These are phyloP conservation scores for Chrysanthemum lavandulifolium DNA, from an alignment of 129 eudicot species.

Conservation along the genomic window DNA sequence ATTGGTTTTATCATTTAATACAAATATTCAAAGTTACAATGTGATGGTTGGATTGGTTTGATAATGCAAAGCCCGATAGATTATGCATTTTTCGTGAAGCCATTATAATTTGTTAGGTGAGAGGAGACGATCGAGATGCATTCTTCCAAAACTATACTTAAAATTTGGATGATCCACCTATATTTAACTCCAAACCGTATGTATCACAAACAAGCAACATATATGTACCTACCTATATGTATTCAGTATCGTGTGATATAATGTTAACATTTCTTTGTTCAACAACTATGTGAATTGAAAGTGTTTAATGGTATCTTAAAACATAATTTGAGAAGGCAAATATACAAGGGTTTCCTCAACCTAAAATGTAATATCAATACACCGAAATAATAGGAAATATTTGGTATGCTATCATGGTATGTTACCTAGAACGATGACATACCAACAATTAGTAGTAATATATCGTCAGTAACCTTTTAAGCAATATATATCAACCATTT, in stretches of 20 bases:
- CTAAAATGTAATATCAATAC: too few relatives aligned
- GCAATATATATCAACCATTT: not conserved
- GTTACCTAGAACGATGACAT: not conserved
- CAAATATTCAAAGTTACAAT: constrained; percentile 3
- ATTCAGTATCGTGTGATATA: constrained; percentile 1
- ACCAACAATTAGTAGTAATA: not conserved
- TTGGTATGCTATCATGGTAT: not conserved
- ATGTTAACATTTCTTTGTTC: not conserved
- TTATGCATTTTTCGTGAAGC: not conserved
- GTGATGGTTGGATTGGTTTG: constrained; percentile 16
- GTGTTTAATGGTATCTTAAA: too few relatives aligned
- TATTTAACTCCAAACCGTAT: not conserved
- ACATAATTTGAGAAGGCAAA: too few relatives aligned
- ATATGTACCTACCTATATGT: not conserved
- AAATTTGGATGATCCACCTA: constrained; percentile 10
- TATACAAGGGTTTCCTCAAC: too few relatives aligned
- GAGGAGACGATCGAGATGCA: constrained; percentile 2
- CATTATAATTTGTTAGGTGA: not conserved
- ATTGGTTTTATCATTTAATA: constrained; percentile 12
- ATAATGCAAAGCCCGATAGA: not conserved
- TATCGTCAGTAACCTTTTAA: not conserved
- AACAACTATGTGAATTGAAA: too few relatives aligned
- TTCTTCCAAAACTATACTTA: not conserved
- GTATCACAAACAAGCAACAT: not conserved
- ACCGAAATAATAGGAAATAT: not conserved